Conservation (phyloP, 345 rosid species). For the Aegle marmelos region DNA sequence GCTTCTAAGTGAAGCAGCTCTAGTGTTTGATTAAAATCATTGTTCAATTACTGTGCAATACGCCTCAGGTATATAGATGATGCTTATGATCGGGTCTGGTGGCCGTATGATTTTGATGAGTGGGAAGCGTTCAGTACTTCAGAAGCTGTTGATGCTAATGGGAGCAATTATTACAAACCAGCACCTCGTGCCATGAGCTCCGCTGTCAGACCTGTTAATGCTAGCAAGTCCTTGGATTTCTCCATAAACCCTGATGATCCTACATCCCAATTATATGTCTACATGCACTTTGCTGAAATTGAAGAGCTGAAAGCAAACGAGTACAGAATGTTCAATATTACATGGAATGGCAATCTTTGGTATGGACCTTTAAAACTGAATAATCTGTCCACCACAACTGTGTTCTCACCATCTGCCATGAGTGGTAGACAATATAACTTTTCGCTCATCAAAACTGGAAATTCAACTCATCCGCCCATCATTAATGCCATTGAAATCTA, state of each 20-base stretch:
- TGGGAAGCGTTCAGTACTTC: not conserved
- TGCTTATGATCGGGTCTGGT: conserved; percentile 18
- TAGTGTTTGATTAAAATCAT: no score
- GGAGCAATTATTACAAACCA: not conserved
- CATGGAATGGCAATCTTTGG: conserved; percentile 8
- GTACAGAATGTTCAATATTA: conserved; percentile 20
- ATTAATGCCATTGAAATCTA: conserved; percentile 26
- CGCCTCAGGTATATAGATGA: conserved; percentile 14
- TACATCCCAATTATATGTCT: conserved; percentile 13
- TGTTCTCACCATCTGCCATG: not conserved
- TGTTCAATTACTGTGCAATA: not conserved
- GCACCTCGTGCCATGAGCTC: conserved; percentile 23
- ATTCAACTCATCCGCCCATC: conserved; percentile 9
- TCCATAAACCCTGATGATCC: not conserved
- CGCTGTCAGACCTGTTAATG: conserved; percentile 12
- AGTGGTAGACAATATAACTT: conserved; percentile 6
- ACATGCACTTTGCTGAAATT: conserved; percentile 35
- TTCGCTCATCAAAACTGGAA: conserved; percentile 1
- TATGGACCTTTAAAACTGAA: not conserved
- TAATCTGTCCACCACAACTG: conserved; percentile 10
- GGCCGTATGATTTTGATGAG: not conserved
- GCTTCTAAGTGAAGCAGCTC: no score
- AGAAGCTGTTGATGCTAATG: not conserved
- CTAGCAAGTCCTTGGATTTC: conserved; percentile 11
- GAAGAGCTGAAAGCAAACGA: conserved; percentile 20